A percentile compares a stretch with the other conserved stretches of the same genome.
These are phyloP conservation scores for Aspergillus melleus DNA, from an alignment of 2,329 filamentous ascomycete genomes.

Conservation along the genomic window DNA sequence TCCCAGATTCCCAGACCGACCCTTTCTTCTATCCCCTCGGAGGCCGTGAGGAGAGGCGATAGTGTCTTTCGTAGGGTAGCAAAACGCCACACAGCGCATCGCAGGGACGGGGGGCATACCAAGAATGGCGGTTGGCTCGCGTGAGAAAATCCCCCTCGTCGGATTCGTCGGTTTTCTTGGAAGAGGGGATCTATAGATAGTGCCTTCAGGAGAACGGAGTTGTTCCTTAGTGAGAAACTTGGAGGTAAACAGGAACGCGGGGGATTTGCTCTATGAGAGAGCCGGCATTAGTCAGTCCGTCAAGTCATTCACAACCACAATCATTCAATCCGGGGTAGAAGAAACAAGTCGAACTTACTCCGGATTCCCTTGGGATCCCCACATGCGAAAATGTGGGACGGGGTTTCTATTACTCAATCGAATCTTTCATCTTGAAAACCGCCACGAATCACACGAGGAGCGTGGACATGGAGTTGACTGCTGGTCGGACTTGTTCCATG, in stretches of 20 bases:
- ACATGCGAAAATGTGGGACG: background rate
- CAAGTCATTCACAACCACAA: background rate
- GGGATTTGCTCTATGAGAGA: background rate
- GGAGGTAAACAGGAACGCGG: background rate
- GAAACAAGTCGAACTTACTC: background rate
- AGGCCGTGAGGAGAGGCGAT: background rate
- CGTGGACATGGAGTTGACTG: background rate
- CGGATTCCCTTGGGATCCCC: background rate
- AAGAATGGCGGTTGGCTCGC: constrained; percentile 5
- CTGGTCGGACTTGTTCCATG: background rate
- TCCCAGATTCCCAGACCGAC: too few species aligned
- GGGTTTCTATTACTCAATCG: background rate
- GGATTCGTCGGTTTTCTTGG: constrained; percentile 1
- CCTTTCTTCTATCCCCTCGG: background rate
- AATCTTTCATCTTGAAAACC: background rate
- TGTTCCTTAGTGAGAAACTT: background rate
- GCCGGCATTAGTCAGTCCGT: background rate
- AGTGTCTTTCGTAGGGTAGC: background rate
- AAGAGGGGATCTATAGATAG: background rate
- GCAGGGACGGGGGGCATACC: background rate
- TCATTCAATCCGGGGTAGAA: background rate
- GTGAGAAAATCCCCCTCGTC: constrained; percentile 1
- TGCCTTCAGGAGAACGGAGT: too few species aligned
- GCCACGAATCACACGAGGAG: background rate
- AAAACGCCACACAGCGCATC: constrained; percentile 7